phyloP scores from a whole-genome alignment of 2,329 filamentous ascomycete genomes.

The Aureobasidium lini region DNA sequence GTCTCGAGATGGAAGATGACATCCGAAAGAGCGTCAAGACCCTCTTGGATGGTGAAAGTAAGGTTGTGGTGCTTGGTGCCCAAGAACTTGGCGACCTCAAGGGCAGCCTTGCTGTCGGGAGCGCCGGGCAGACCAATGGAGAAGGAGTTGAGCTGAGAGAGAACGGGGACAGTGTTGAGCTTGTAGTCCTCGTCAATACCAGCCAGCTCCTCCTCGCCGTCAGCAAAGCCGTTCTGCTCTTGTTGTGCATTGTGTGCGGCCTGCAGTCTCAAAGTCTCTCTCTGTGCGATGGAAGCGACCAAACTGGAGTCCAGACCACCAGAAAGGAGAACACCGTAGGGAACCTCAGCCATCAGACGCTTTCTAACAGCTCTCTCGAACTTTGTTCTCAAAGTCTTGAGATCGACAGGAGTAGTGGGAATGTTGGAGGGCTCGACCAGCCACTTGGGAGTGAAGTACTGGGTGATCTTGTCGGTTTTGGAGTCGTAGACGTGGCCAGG shows the following conservation, averaged over 20 bases:
- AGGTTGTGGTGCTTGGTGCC: slow-evolving; percentile 97
- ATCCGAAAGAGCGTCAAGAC: slow-evolving; percentile 90
- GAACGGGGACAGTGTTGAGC: slow-evolving; percentile 79
- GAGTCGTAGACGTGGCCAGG: slow-evolving; percentile 96
- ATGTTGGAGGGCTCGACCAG: slow-evolving; percentile 70
- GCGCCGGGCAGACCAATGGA: slow-evolving; percentile 92
- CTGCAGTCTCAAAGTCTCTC: slow-evolving; percentile 76
- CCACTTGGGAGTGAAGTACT: slow-evolving; percentile 91
- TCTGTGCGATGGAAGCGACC: slow-evolving; percentile 89
- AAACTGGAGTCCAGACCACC: slow-evolving; percentile 93
- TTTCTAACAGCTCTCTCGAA: slow-evolving; percentile 91
- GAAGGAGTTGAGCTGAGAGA: slow-evolving; percentile 96
- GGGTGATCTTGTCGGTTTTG: slow-evolving; percentile 71
- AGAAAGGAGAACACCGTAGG: slow-evolving; percentile 91
- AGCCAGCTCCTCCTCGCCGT: slow-evolving; percentile 66
- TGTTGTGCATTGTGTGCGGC: slow-evolving; percentile 31
- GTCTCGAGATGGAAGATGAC: slow-evolving; percentile 98
- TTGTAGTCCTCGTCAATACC: slow-evolving; percentile 92
- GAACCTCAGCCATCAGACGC: slow-evolving; percentile 96
- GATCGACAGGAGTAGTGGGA: slow-evolving; percentile 72
- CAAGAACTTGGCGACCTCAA: slow-evolving; percentile 91
- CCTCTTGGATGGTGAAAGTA: slow-evolving; percentile 96
- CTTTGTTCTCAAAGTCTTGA: slow-evolving; percentile 70
- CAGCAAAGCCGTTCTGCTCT: slow-evolving; percentile 42
- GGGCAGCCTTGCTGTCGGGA: slow-evolving; percentile 83